Evolutionary conservation across 164 flowering plant genomes (phyloP).

Genomic region (Liquidambar formosana): DNA sequence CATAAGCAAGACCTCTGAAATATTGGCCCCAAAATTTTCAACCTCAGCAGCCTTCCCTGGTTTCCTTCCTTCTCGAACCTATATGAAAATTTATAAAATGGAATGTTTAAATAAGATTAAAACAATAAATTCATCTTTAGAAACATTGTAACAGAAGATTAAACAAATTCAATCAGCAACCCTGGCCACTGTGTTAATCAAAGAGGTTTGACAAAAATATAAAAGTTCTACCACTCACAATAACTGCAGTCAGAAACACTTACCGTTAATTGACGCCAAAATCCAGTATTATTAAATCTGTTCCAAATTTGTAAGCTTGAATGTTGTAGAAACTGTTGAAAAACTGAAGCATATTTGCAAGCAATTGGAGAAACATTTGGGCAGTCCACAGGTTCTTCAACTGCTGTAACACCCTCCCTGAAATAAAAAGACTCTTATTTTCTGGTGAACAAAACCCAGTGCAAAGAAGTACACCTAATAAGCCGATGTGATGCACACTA

Average conservation of each 20-base stretch:
- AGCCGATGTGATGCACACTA: slow-evolving; percentile 20
- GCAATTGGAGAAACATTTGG: slow-evolving; percentile 81
- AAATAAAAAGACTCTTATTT: slow-evolving; percentile 14
- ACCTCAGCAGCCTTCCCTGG: slow-evolving; percentile 30
- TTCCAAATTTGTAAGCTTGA: slow-evolving; percentile 84
- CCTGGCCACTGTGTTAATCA: neutral
- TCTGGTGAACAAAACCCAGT: neutral
- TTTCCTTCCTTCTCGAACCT: slow-evolving; percentile 88
- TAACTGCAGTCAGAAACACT: slow-evolving; percentile 17
- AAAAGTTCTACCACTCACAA: neutral
- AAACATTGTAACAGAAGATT: neutral
- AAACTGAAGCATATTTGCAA: slow-evolving; percentile 70
- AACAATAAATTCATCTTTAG: neutral
- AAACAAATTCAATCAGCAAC: slow-evolving; percentile 1
- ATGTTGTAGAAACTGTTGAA: slow-evolving; percentile 73
- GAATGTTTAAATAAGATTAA: neutral
- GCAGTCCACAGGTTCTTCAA: slow-evolving; percentile 80
- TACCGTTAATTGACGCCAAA: slow-evolving; percentile 96
- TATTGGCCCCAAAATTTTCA: slow-evolving; percentile 38
- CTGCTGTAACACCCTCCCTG: slow-evolving; percentile 95
- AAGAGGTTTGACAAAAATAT: no score
- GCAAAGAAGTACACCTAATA: slow-evolving; percentile 1
- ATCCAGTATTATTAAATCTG: slow-evolving; percentile 80
- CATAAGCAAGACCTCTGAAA: slow-evolving; percentile 87
- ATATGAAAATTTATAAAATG: neutral